Base-by-base conservation (phyloP, 1,284 basidiomycete species). In the Trichosporon asahii region DNA sequence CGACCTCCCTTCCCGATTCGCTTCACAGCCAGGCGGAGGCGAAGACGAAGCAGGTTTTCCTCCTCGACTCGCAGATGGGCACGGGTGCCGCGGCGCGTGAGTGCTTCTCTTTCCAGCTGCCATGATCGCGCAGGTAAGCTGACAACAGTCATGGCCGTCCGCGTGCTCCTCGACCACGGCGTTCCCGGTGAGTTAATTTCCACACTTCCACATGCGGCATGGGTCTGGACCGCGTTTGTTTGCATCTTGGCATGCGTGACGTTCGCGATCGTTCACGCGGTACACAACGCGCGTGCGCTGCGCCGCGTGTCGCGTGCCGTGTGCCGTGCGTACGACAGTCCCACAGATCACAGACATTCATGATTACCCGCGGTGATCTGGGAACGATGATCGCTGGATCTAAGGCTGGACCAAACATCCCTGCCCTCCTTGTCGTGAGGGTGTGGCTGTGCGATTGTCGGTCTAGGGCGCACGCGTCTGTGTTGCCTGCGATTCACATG, bases 151-250 rank as follows among this genome's bases (percentile, higher is more conserved):
- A 98, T 98, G 96, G 92, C 94, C 0, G 92, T 99, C 69, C 90
- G 96, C n/a, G 89, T 97, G 4, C 85, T 98, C 18, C 87, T 98
- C 29, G 96, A 99, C 79, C 96, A 99, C 77, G 95, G 95, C n/a
- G 90, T 98, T 8, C 88, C 77, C 55, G 73, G 80, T 80, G 35
- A 70, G 78, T 73, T 14, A n/a, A n/a, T 7, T 11, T 49, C 21
- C 55, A 2, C 15, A n/a, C 12, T 11, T 49, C 21, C 55, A 2
- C 15, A 29, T 29, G 27, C 3, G 49, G 27, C 14, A 27, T 27
- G 25, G 18, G 55, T 31, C 25, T 60, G 55, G 55, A 55, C 46
- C 15, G 11, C 11, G 31, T 33, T 9, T 33, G 31, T 33, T 33
- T 9, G 31, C n/a, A n/a, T n/a, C 14, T 37, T 9, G 35, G 3